Evolutionary conservation across 2,329 filamentous ascomycete genomes (phyloP), one percentile per base, ranked within the genome.

Genomic region (Colletotrichum sp.): DNA sequence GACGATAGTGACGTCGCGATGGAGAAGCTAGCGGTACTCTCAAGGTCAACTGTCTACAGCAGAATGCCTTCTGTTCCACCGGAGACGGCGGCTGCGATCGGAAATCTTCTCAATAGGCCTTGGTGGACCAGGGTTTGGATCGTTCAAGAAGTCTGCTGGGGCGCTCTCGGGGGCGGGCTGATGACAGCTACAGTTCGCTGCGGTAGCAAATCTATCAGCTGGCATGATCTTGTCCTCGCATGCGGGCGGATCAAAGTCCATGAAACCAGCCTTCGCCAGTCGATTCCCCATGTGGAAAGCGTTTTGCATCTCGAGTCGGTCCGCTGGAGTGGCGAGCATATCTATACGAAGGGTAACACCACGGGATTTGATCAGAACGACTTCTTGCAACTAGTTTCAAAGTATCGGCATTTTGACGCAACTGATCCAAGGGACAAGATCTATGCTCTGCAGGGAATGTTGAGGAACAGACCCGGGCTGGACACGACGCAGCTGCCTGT

Each of bases 361-460:
- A 34, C 34, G 8, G 58, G 56, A 5, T 64, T 70, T 6, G 36
- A 48, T 8, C 27, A 52, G 30, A 32, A 22, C 5, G 43, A 56
- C 68, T 34, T 64, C 5, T 27, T 70, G 4, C 36, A 34, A 18
- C 30, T 70, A 25, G 68, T 36, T 22, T n/a, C 43, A 2, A 28
- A 56, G 16, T 67, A 67, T 25, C 60, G 61, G 25, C 70, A 77
- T 16, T 73, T 78, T 48, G 58, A 73, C 30, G 70, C 75, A 30
- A 73, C 70, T 3, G 67, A 79, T n/a, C 75, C 77, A 3, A 70
- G 76, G 4, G 78, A 78, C 70, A 77, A 78, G n/a, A 62, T 78
- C 15, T 78, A 74, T 27, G 78, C 60, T 16, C 62, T 79, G 36
- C 55, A 77, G 8, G 77, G 76, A 25, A 70, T 79, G n/a, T 55